Evolutionary conservation across 371 early-diverging fungal genomes (phyloP).

Genomic region (Smittium mucronatum): DNA sequence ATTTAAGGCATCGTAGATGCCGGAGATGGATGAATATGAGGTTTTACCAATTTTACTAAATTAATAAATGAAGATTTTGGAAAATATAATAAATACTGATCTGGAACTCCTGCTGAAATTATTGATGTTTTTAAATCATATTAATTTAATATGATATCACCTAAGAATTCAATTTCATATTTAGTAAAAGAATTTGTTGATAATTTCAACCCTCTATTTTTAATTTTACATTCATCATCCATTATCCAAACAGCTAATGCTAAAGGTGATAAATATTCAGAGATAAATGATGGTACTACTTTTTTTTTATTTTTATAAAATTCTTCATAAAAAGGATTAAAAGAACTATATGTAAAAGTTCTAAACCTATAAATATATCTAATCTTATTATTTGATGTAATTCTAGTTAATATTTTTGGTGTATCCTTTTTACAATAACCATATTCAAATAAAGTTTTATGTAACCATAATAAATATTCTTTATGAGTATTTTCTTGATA

Average conservation of each 20-base stretch:
- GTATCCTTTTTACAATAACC: constrained; percentile 12
- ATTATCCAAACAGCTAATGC: constrained; percentile 14
- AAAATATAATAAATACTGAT: constrained; percentile 15
- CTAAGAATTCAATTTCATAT: constrained; percentile 17
- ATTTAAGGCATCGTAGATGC: constrained; percentile 14
- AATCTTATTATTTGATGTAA: constrained; percentile 8
- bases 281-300: constrained; percentile 14
- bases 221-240: constrained; percentile 17
- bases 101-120: constrained; percentile 1
- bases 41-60: constrained; percentile 21
- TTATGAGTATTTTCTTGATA: constrained; percentile 15
- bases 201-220: constrained; percentile 15
- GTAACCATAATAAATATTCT: constrained; percentile 15
- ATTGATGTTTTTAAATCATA: constrained; percentile 16
- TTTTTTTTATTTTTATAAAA: constrained; percentile 21
- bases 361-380: constrained; percentile 20
- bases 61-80: constrained; percentile 16
- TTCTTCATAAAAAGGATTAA: constrained; percentile 21
- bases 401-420: constrained; percentile 9
- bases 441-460: constrained; percentile 11
- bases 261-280: constrained; percentile 12
- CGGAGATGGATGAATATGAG: constrained; percentile 14
- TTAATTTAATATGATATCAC: constrained; percentile 14
- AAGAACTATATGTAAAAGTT: constrained; percentile 20
- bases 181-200: constrained; percentile 15